phyloP scores from a whole-genome alignment of 257 asterid genomes.

The Solanum peruvianum region DNA sequence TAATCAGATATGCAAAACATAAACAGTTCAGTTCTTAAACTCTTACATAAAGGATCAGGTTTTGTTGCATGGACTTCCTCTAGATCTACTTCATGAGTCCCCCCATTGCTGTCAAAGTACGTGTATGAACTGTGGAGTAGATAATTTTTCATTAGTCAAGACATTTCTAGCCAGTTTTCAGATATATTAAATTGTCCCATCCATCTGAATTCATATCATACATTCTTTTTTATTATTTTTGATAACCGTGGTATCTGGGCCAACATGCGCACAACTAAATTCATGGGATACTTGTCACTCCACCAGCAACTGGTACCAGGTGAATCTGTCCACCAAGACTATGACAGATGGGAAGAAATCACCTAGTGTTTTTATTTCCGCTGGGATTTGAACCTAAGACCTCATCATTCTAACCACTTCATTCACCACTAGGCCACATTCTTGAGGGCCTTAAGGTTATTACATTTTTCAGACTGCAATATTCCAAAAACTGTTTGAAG shows the following conservation, averaged over 20 bases:
- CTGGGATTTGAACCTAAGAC: neutral
- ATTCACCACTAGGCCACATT: neutral
- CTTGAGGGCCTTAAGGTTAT: neutral
- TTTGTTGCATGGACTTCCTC: constrained; percentile 53
- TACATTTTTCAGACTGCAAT: neutral
- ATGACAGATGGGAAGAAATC: neutral
- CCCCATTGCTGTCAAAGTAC: constrained; percentile 47
- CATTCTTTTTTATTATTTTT: neutral
- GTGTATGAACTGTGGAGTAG: constrained; percentile 50
- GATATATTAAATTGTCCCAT: neutral
- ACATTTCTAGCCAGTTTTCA: neutral
- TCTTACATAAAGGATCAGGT: constrained; percentile 67
- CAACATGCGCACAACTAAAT: neutral
- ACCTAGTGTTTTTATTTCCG: neutral
- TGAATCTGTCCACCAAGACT: neutral
- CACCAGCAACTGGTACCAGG: neutral
- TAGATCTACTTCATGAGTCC: constrained; percentile 37
- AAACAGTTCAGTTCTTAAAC: neutral
- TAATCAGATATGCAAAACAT: neutral
- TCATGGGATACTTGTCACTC: neutral
- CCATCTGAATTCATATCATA: neutral
- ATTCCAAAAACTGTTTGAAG: neutral
- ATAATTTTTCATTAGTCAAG: neutral
- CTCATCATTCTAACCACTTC: neutral
- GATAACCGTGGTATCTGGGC: neutral